phyloP scores from a whole-genome alignment of 2,329 filamentous ascomycete species.

The Lasiodiplodia citricola region DNA sequence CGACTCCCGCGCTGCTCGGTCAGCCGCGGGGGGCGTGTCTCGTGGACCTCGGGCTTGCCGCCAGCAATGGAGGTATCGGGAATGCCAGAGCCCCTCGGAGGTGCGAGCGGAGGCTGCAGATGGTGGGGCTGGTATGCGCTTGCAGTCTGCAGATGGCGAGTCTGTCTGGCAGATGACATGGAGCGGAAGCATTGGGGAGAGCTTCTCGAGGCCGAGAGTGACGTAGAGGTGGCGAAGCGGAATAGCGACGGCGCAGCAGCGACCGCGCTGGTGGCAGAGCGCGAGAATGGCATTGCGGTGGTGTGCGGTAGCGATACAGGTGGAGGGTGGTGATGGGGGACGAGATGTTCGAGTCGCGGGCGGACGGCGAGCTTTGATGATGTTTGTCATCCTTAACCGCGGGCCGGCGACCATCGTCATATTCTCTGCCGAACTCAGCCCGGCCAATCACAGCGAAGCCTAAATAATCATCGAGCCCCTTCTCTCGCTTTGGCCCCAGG shows the following conservation, averaged over 20 bases:
- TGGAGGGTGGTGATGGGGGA: constrained; percentile 8
- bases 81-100: constrained; percentile 62
- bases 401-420: constrained; percentile 22
- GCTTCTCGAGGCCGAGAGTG: constrained; percentile 34
- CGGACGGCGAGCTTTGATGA: constrained; percentile 13
- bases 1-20: constrained; percentile 35
- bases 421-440: background rate
- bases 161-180: constrained; percentile 49
- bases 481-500: background rate
- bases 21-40: constrained; percentile 53
- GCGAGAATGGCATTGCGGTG: constrained; percentile 18
- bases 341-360: constrained; percentile 11
- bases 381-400: constrained; percentile 25
- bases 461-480: constrained; percentile 5
- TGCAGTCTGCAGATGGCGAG: constrained; percentile 63
- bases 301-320: background rate
- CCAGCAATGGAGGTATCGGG: constrained; percentile 67
- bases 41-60: constrained; percentile 54
- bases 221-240: constrained; percentile 32
- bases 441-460: constrained; percentile 11
- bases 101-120: constrained; percentile 61
- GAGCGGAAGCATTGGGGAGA: constrained; percentile 54
- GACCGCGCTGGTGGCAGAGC: constrained; percentile 9
- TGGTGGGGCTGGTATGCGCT: constrained; percentile 67
- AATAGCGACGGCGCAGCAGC: constrained; percentile 17